Evolutionary conservation across 179 eudicot species (phyloP), one percentile per base, ranked within the genome.

Genomic region (Camellia oleifera): DNA sequence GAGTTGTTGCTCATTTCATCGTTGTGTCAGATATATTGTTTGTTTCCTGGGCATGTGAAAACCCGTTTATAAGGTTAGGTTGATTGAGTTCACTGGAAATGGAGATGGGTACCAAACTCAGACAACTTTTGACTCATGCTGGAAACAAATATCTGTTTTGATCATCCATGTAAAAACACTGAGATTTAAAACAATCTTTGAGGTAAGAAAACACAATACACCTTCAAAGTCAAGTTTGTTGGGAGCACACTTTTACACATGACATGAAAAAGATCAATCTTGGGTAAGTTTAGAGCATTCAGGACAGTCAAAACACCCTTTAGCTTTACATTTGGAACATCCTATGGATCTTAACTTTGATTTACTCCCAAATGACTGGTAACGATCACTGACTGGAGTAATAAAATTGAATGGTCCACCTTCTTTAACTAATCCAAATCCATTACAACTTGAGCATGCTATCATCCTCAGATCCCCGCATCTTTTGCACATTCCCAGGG

Each of bases 391-490:
- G 50, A 88, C 58, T 9, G 85, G 82, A 79, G 40, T 32, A 32
- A 79, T 81, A 56, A 93, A 68, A 73, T 80, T 87, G 69, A 92
- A 86, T 32, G 85, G 80, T 18, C 88, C 91, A 6, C 90, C 91
- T 77, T 87, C 83, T 83, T 81, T 85, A 45, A 90, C n/a, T 2
- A 75, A 75, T 1, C 98, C 98, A 15, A 86, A 77, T 26, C 98
- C 98, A 80, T 80, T 92, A 81, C 98, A 95, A 53, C 61, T 85
- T 45, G 88, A 68, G 88, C 98, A 95, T 40, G 94, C 91, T 80
- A 93, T 88, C 81, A 90, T 53, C 88, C 83, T 93, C 71, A 95
- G 83, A 79, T 91, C 95, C 6, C 98, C 98, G 62, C 98, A 95
- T 84, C 83, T 85, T 62, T 85, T 92, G 87, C 98, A 93, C 98